Evolutionary conservation across 352 stramenopile species (phyloP).

Genomic region (Phytopythium aichiense): DNA sequence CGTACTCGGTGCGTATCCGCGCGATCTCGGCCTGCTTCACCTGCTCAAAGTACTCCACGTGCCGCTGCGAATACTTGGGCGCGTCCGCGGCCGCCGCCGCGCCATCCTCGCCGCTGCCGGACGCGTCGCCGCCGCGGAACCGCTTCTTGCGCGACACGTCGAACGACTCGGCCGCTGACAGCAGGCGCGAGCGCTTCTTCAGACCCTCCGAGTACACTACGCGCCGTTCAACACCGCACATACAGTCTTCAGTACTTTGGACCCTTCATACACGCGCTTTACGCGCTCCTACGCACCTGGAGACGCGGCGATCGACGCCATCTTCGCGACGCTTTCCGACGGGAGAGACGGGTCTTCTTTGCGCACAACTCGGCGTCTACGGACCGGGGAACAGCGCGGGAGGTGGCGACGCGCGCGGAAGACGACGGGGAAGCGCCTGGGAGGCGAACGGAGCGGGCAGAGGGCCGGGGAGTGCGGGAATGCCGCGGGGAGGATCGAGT

Average conservation of each 20-base stretch:
- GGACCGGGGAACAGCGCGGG: background rate
- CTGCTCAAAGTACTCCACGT: slow-evolving; percentile 88
- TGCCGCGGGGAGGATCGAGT: background rate
- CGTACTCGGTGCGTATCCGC: slow-evolving; percentile 77
- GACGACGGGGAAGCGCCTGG: background rate
- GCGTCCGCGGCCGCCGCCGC: slow-evolving; percentile 37
- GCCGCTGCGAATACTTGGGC: slow-evolving; percentile 82
- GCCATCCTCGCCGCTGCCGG: slow-evolving; percentile 7
- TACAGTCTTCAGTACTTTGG: background rate
- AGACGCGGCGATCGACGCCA: slow-evolving; percentile 76
- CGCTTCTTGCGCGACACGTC: slow-evolving; percentile 63
- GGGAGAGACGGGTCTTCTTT: background rate
- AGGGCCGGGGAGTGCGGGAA: background rate
- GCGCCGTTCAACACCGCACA: background rate
- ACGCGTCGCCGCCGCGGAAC: slow-evolving; percentile 23
- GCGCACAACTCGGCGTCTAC: background rate
- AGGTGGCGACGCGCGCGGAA: background rate
- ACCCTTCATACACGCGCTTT: background rate
- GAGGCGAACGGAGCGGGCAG: background rate
- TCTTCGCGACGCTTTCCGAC: slow-evolving; percentile 9
- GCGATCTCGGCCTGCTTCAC: slow-evolving; percentile 76
- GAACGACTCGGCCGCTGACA: slow-evolving; percentile 34
- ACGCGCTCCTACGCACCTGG: slow-evolving; percentile 23
- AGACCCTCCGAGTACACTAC: slow-evolving; percentile 49
- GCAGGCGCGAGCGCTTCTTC: slow-evolving; percentile 72